Evolutionary conservation across 2,329 filamentous ascomycete genomes (phyloP).

Genomic region (Epicoccum sorghinum): DNA sequence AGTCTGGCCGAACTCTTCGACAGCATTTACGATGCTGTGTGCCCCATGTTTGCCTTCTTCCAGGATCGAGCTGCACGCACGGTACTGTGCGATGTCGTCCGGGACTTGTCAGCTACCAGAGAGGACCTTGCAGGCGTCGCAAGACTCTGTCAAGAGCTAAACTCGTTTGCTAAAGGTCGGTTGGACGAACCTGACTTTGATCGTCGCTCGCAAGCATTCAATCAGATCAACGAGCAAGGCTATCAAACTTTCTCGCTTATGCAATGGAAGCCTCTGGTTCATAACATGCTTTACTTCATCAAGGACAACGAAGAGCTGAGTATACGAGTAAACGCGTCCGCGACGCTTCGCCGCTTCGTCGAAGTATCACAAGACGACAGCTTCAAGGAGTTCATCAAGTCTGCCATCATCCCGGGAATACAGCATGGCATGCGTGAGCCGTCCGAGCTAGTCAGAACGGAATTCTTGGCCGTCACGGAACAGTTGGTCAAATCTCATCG

Average conservation of each 20-base stretch:
- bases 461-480: constrained; percentile 80
- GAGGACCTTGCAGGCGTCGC: constrained; percentile 67
- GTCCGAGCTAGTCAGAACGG: constrained; percentile 83
- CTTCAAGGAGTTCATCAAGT: constrained; percentile 65
- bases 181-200: constrained; percentile 91
- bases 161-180: constrained; percentile 73
- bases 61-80: constrained; percentile 78
- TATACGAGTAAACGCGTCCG: constrained; percentile 81
- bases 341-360: constrained; percentile 79
- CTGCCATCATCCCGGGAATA: constrained; percentile 74
- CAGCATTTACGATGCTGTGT: constrained; percentile 74
- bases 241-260: constrained; percentile 65
- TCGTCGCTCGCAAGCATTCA: constrained; percentile 77
- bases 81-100: constrained; percentile 74
- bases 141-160: constrained; percentile 75
- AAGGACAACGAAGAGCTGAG: constrained; percentile 86
- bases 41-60: constrained; percentile 88
- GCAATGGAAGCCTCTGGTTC: constrained; percentile 86
- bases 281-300: constrained; percentile 89
- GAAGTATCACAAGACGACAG: constrained; percentile 58
- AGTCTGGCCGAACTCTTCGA: constrained; percentile 64
- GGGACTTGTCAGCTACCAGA: constrained; percentile 71
- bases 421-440: constrained; percentile 76
- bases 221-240: constrained; percentile 68
- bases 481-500: constrained; percentile 75